Conservation (phyloP, 1,284 basidiomycete genomes). For the Gastroboletus turbinatus region DNA sequence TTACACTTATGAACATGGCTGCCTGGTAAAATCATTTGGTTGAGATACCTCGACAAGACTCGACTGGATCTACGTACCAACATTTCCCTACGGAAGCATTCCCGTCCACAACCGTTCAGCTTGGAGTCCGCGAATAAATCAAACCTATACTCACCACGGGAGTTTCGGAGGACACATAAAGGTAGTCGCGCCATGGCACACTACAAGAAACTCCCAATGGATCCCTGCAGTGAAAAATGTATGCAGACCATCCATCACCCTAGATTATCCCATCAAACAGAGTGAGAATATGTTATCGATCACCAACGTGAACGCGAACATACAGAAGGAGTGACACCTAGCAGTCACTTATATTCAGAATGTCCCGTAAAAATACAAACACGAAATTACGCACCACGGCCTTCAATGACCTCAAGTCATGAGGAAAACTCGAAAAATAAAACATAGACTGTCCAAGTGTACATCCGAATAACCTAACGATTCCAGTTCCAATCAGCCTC, state of each 20-base stretch:
- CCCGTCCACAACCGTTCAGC: no score
- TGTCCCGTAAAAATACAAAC: neutral
- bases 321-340: constrained; percentile 12
- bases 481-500: neutral
- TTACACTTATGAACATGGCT: constrained; percentile 1
- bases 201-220: neutral
- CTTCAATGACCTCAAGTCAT: constrained; percentile 15
- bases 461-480: constrained; percentile 10
- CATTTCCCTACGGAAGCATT: constrained; percentile 5
- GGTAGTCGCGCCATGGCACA: neutral
- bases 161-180: neutral
- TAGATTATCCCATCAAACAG: neutral
- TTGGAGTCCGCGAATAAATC: no score
- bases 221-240: neutral
- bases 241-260: constrained; percentile 4
- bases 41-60: neutral
- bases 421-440: constrained; percentile 13
- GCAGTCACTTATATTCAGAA: neutral
- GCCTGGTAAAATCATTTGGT: neutral
- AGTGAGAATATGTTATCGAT: neutral
- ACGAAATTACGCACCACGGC: neutral
- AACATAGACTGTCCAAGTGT: constrained; percentile 8
- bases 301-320: neutral
- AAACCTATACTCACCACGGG: neutral
- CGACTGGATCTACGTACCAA: neutral